Evolutionary conservation across 1,284 basidiomycete genomes (phyloP).

Genomic region (Apiotrichum akiyoshidainum): DNA sequence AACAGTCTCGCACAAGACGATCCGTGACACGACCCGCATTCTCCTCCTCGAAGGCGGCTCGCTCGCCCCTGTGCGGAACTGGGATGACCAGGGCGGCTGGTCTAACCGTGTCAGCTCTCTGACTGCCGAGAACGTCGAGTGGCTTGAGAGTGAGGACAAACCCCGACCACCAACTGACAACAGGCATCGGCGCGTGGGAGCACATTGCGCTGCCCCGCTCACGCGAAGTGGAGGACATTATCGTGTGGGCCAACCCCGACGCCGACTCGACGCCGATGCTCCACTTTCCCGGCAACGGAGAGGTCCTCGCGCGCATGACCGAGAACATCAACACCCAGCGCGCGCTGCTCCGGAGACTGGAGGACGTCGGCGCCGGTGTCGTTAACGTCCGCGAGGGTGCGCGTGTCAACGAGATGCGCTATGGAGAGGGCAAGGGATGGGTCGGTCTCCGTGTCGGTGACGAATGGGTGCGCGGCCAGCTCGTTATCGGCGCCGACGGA

Average conservation of each 20-base stretch:
- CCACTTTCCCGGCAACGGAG: slow-evolving; percentile 40
- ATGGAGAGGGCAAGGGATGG: slow-evolving; percentile 42
- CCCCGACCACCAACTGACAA: background rate
- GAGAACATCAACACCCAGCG: slow-evolving; percentile 90
- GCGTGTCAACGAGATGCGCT: slow-evolving; percentile 41
- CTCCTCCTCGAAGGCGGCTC: slow-evolving; percentile 77
- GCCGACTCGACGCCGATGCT: slow-evolving; percentile 48
- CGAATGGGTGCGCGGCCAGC: slow-evolving; percentile 43
- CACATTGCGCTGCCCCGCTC: slow-evolving; percentile 70
- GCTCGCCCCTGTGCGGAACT: slow-evolving; percentile 64
- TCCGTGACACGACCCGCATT: slow-evolving; percentile 42
- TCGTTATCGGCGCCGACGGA: slow-evolving; percentile 84
- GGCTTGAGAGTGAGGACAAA: slow-evolving; percentile 63
- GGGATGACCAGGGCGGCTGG: slow-evolving; percentile 63
- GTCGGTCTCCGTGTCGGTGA: slow-evolving; percentile 44
- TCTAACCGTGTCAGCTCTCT: slow-evolving; percentile 88
- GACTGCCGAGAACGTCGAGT: slow-evolving; percentile 74
- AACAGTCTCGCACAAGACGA: slow-evolving; percentile 15
- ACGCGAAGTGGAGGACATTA: slow-evolving; percentile 74
- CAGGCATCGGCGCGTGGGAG: slow-evolving; percentile 79
- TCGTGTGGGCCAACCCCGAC: slow-evolving; percentile 69
- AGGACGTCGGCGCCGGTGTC: slow-evolving; percentile 21
- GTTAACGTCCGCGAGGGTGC: slow-evolving; percentile 40
- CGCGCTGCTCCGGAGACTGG: slow-evolving; percentile 61
- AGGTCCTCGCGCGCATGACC: slow-evolving; percentile 70